phyloP scores from a whole-genome alignment of 306 rosid species.

The Vigna angularis region DNA sequence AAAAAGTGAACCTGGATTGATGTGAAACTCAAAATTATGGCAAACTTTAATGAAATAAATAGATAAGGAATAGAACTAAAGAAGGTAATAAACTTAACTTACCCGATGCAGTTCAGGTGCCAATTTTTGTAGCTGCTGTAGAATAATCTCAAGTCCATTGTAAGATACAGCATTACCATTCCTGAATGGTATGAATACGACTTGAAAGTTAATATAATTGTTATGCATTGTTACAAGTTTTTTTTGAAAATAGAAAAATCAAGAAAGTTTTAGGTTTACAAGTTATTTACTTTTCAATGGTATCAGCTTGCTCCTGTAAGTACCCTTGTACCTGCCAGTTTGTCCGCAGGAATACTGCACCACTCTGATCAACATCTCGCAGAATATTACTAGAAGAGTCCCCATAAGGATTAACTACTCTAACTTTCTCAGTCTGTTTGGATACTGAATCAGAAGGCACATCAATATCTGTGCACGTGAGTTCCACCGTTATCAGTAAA shows the following conservation, averaged over 20 bases:
- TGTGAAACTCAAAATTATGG: constrained; percentile 37
- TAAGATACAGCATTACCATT: constrained; percentile 72
- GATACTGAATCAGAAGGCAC: constrained; percentile 62
- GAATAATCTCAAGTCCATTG: constrained; percentile 73
- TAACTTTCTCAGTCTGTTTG: constrained; percentile 61
- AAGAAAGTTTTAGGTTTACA: constrained; percentile 25
- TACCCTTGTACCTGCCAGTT: constrained; percentile 95
- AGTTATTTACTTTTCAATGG: constrained; percentile 73
- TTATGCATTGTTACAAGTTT: constrained; percentile 28
- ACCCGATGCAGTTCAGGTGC: constrained; percentile 98
- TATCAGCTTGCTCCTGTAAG: constrained; percentile 92
- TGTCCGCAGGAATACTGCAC: constrained; percentile 76
- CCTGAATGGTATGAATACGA: constrained; percentile 60
- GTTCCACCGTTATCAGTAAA: constrained; percentile 32
- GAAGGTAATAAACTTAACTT: constrained; percentile 53
- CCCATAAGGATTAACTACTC: constrained; percentile 64
- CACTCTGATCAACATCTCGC: constrained; percentile 59
- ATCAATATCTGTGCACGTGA: constrained; percentile 65
- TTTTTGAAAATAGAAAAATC: background rate
- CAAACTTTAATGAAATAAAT: constrained; percentile 26
- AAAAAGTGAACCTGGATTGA: constrained; percentile 84
- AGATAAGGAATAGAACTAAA: background rate
- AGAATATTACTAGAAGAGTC: constrained; percentile 56
- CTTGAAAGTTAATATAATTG: constrained; percentile 39
- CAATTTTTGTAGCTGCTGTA: constrained; percentile 81